These are phyloP conservation scores for Nigrograna mackinnonii DNA, from an alignment of 2,329 filamentous ascomycete species.

Conservation along the genomic window DNA sequence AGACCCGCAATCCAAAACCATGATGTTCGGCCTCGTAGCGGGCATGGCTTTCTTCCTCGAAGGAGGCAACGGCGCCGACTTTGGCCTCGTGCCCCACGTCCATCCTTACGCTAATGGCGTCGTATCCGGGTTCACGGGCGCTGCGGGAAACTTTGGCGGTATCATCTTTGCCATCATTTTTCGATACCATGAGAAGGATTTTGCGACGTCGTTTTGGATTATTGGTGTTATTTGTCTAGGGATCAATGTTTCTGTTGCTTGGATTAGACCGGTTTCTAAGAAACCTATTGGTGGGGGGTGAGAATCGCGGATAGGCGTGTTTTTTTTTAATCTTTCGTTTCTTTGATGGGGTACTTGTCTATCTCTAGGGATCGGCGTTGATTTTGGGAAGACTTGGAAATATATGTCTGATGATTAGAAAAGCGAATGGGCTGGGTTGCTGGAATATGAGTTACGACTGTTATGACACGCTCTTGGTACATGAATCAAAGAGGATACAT, in stretches of 20 bases:
- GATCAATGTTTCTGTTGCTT: conserved; percentile 67
- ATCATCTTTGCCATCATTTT: conserved; percentile 82
- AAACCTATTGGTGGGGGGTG: conserved; percentile 47
- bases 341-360: no score
- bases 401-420: no score
- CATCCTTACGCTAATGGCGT: conserved; percentile 79
- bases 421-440: no score
- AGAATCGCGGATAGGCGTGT: not conserved
- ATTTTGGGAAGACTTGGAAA: no score
- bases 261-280: conserved; percentile 62
- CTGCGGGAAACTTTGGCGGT: conserved; percentile 81
- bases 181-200: conserved; percentile 69
- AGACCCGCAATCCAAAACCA: conserved; percentile 61
- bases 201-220: conserved; percentile 74
- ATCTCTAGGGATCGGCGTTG: no score
- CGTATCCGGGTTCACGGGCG: conserved; percentile 76
- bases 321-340: no score
- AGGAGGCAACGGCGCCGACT: conserved; percentile 81
- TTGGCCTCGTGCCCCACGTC: conserved; percentile 81
- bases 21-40: conserved; percentile 75
- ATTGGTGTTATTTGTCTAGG: conserved; percentile 75
- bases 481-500: no score
- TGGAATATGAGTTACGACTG: no score
- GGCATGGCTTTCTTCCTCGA: conserved; percentile 80
- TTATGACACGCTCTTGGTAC: no score